Evolutionary conservation across 129 eudicot species (phyloP), one percentile per base, ranked within the genome.

Genomic region (Oenanthe sinensis): DNA sequence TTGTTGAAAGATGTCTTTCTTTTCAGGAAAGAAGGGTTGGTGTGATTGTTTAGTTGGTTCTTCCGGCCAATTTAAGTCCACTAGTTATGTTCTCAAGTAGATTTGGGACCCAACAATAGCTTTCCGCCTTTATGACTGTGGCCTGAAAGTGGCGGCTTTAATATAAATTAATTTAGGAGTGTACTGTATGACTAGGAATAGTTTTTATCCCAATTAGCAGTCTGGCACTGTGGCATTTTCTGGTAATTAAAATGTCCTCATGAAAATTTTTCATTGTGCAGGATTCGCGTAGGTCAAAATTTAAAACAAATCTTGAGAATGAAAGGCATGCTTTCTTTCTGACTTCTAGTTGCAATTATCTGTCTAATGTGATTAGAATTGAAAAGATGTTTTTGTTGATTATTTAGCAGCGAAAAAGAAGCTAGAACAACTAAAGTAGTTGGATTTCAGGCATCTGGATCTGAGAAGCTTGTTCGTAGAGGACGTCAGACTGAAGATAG

Each of bases 241-340:
- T 80, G 33, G 37, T 47, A n/a, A 67, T 63, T 42, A 30, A 45
- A 54, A 36, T 33, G 24, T 40, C 76, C 17, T 74, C 7, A 26
- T 74, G 58, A 28, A 45, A 2, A 13, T 46, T 46, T 74, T 24
- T 74, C 60, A 14, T 24, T 74, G 52, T 43, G 71, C 83, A 91
- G 97, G 87, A 24, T 42, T 65, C 78, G 45, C 47, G 33, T 55
- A 80, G 73, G 54, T 75, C 81, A 69, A 88, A 85, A 79, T 80
- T 78, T 45, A 85, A 84, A 75, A n/a, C 49, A 77, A 78, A 60
- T 78, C 69, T 48, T 6, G 76, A 43, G 52, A 85, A 72, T 17
- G 82, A 67, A 86, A 87, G 93, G 97, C 90, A 87, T 60, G 42
- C 22, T 40, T 75, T n/a, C 77, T 62, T 79, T 81, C 49, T 8